Base-by-base conservation (phyloP, 306 rosid genomes). In the Quercus gilva region DNA sequence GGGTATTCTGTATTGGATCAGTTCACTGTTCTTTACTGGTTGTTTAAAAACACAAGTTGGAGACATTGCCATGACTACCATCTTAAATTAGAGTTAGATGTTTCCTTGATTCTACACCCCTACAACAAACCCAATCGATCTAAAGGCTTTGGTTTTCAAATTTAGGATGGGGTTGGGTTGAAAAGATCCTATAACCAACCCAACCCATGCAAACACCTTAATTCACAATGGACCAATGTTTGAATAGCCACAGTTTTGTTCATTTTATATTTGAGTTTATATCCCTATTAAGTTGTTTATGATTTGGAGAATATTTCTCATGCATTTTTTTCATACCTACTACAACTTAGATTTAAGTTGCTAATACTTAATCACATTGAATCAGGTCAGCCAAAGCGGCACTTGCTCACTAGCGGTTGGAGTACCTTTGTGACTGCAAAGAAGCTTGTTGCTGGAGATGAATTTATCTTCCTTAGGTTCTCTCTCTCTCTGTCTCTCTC, bases 401-500 rank as follows among this genome's bases (percentile, higher is more conserved):
- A 93, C 83, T 80, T 91, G 83, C 87, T 93, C 76, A 93, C 97
- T 10, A 85, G 87, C 74, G 94, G 94, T 35, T 93, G 94, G 98
- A 93, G 90, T 84, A 83, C 82, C 52, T 93, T 93, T 67, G 86
- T 89, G 6, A 82, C 81, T 57, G 70, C 93, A 28, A 93, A 91
- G 81, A 91, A 83, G 58, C 94, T 91, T 74, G 79, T 57, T 78
- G 78, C 93, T 25, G 93, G 98, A 57, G 98, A 93, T 78, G 26
- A 85, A 65, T 89, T 91, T 81, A 84, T 89, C 82, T 92, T 92
- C 74, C 73, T 82, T 23, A 85, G 92, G 96, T 93, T 75, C 33
- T 60, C 81, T 77, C 74, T 80, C 63, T 73, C 67, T 69, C 69
- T 69, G 9, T 59, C 60, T 65, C 59, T 20, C 37, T 17, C 72